Base-by-base conservation (phyloP, 805 yeast species). In the Allodekkera sacchari region DNA sequence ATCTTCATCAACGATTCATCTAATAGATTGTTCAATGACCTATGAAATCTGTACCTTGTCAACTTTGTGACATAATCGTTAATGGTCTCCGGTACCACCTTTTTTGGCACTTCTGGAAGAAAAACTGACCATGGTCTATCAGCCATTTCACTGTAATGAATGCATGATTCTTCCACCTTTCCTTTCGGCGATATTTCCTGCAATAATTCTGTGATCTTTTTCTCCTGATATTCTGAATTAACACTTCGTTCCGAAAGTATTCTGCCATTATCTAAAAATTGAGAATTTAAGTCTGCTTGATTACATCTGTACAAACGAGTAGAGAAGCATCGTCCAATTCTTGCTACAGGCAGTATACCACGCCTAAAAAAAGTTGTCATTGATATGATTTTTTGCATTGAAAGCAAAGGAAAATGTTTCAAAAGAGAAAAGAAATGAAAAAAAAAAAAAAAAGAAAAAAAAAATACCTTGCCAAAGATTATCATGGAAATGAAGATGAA, bases 161-260 rank as follows among this genome's bases (percentile, higher is more conserved):
- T 31, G 7, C 36, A 36, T 1, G 55, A 37, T 10, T 11, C 24
- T 8, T 43, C 38, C n/a, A 49, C 50, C 3, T 13, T 6, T 14
- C 28, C 28, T 3, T 18, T 25, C 6, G 36, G 25, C 2, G 53
- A 38, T 8, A 51, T 30, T 22, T 36, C 31, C 16, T 32, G 39
- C n/a, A 52, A 52, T 24, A 27, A 52, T 41, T 2, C 39, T 37
- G 4, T 36, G 42, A 26, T 46, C 32, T 25, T 41, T 21, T 9
- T 9, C 23, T 27, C 41, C 41, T 18, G n/a, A n/a, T n/a, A n/a
- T n/a, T n/a, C n/a, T n/a, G n/a, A n/a, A n/a, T n/a, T n/a, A n/a
- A n/a, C n/a, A n/a, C n/a, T n/a, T n/a, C n/a, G n/a, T n/a, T n/a
- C n/a, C n/a, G n/a, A n/a, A n/a, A n/a, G n/a, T n/a, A n/a, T n/a